Percentiles rank a stretch among this genome's conserved stretches.
These are phyloP conservation scores for Schrenkiella parvula DNA, from an alignment of 345 rosid species.

Conservation along the genomic window DNA sequence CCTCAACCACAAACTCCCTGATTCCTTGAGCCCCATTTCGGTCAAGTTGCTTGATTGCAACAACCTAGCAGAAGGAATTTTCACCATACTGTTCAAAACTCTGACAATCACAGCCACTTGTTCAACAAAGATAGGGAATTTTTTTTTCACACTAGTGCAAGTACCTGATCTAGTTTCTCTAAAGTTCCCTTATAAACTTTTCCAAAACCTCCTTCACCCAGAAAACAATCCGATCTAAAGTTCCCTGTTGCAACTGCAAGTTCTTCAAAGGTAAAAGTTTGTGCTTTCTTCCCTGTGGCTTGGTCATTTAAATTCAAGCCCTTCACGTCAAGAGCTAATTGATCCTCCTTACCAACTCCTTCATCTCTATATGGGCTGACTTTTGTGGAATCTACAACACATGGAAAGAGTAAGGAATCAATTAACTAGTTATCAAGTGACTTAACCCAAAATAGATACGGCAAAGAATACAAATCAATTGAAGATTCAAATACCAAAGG, in stretches of 20 bases:
- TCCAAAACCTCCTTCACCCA: constrained; percentile 94
- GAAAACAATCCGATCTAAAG: constrained; percentile 58
- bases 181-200: constrained; percentile 68
- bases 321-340: constrained; percentile 42
- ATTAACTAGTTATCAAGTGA: not conserved
- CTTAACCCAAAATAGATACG: constrained; percentile 10
- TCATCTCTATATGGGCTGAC: constrained; percentile 41
- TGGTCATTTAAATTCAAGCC: constrained; percentile 47
- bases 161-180: constrained; percentile 54
- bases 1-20: constrained; percentile 85
- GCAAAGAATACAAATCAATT: not conserved
- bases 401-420: not conserved
- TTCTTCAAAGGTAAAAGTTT: constrained; percentile 54
- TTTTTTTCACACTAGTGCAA: not conserved
- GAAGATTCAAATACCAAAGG: not conserved
- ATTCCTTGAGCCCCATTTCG: constrained; percentile 79
- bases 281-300: constrained; percentile 46
- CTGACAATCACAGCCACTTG: not conserved
- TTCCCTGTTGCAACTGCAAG: constrained; percentile 57
- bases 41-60: constrained; percentile 91
- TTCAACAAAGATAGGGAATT: too few relatives aligned
- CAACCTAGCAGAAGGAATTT: constrained; percentile 42
- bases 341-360: constrained; percentile 42
- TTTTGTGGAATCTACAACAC: constrained; percentile 43
- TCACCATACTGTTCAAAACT: not conserved